Evolutionary conservation across 345 rosid species (phyloP).

Genomic region (Atalantia buxifolia): DNA sequence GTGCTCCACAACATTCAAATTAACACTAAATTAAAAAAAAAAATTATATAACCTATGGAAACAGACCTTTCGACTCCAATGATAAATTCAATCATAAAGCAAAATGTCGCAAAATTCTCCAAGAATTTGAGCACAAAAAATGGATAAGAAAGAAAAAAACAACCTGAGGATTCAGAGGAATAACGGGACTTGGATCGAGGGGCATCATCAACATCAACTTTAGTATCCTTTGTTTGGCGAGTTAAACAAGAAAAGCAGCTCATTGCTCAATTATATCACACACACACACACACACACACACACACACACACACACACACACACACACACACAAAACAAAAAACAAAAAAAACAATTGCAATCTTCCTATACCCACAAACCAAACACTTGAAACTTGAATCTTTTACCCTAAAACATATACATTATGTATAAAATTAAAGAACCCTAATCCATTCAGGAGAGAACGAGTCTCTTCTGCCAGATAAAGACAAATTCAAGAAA

Average conservation of each 20-base stretch:
- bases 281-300: neutral
- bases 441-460: neutral
- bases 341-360: too few relatives aligned
- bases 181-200: constrained; percentile 43
- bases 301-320: neutral
- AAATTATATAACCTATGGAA: neutral
- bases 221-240: constrained; percentile 47
- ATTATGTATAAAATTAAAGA: neutral
- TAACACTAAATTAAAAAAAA: neutral
- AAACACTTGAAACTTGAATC: neutral
- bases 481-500: neutral
- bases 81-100: neutral
- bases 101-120: neutral
- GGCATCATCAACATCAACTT: constrained; percentile 64
- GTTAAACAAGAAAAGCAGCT: constrained; percentile 82
- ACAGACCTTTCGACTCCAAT: neutral
- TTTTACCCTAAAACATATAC: neutral
- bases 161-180: constrained; percentile 54
- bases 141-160: neutral
- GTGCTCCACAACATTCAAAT: neutral
- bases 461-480: constrained; percentile 2
- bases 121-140: neutral
- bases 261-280: constrained; percentile 29
- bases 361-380: neutral
- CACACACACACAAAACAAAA: neutral